These are phyloP conservation scores for Capsicum baccatum DNA, from an alignment of 257 asterid genomes.

Conservation along the genomic window DNA sequence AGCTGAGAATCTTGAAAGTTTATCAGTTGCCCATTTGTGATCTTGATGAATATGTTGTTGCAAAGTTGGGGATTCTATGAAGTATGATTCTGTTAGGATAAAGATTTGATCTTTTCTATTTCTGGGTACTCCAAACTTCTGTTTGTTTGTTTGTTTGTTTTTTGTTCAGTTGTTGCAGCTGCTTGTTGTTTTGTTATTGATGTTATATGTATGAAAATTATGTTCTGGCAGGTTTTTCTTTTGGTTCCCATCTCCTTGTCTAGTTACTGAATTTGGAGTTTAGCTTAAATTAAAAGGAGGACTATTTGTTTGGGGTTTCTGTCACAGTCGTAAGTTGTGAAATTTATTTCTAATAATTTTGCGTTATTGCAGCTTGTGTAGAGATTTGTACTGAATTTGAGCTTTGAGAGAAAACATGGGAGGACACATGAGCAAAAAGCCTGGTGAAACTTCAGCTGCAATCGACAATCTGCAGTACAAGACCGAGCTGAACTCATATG, in stretches of 20 bases:
- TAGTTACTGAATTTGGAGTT: background rate
- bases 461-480: constrained; percentile 60
- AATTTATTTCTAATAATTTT: constrained; percentile 25
- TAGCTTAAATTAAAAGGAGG: background rate
- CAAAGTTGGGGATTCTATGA: constrained; percentile 32
- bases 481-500: constrained; percentile 67
- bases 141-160: background rate
- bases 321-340: constrained; percentile 3
- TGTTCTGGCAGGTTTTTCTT: constrained; percentile 1
- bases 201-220: background rate
- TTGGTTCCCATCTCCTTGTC: background rate
- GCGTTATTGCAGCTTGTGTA: constrained; percentile 1
- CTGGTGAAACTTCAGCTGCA: constrained; percentile 62
- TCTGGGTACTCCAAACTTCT: background rate
- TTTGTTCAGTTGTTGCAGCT: constrained; percentile 27
- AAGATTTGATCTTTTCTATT: constrained; percentile 33
- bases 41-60: constrained; percentile 22
- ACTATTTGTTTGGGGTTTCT: constrained; percentile 11
- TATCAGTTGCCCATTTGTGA: background rate
- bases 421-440: constrained; percentile 82
- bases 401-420: constrained; percentile 58
- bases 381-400: constrained; percentile 32
- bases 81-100: constrained; percentile 32
- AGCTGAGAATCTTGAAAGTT: background rate
- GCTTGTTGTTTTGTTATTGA: constrained; percentile 9